Conservation (phyloP, 768 basidiomycete species). For the Fomitopsis serialis region DNA sequence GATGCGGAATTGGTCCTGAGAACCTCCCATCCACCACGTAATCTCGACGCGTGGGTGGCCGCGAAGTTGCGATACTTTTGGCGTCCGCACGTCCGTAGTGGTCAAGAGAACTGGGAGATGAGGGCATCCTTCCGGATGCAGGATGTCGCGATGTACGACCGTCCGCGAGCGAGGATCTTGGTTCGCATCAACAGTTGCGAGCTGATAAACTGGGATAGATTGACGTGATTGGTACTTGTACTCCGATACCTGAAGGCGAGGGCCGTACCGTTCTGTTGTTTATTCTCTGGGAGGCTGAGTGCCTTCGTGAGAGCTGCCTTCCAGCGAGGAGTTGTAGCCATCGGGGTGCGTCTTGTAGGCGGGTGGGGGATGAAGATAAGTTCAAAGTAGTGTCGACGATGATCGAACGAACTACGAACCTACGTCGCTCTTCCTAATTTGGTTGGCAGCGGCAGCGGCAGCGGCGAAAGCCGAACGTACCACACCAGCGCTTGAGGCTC, state of each 20-base stretch:
- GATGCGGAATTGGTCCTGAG: conserved; percentile 72
- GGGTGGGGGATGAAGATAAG: neutral
- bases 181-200: conserved; percentile 47
- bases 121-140: conserved; percentile 38
- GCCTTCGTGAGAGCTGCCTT: conserved; percentile 21
- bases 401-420: neutral
- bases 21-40: conserved; percentile 68
- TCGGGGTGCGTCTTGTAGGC: neutral
- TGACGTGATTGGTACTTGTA: neutral
- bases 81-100: conserved; percentile 69
- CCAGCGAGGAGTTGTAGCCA: conserved; percentile 20
- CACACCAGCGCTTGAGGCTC: too few species aligned
- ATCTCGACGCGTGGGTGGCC: conserved; percentile 49
- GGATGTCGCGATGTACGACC: conserved; percentile 54
- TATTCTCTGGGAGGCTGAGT: conserved; percentile 18
- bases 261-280: conserved; percentile 17
- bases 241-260: neutral
- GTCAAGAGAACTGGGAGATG: conserved; percentile 56
- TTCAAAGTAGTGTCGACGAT: neutral
- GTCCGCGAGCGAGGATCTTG: conserved; percentile 58
- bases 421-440: too few species aligned
- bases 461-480: too few species aligned
- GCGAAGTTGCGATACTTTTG: conserved; percentile 60
- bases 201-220: conserved; percentile 44
- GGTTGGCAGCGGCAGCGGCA: too few species aligned